These are phyloP conservation scores for Hypsizygus marmoreus DNA, from an alignment of 768 basidiomycete species.

Conservation along the genomic window DNA sequence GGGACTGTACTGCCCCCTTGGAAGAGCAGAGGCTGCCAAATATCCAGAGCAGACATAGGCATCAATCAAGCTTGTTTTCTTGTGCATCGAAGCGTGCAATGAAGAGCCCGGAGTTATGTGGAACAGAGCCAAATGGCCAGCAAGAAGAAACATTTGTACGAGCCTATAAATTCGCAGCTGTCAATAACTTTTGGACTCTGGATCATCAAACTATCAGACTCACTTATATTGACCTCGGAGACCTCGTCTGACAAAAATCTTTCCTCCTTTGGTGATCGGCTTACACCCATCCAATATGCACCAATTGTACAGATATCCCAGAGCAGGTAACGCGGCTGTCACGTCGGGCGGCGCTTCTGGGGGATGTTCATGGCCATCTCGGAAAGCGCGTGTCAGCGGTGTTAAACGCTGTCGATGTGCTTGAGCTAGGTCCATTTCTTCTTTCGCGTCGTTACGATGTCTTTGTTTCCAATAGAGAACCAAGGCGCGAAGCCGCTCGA, in stretches of 20 bases:
- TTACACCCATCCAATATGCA: conserved; percentile 82
- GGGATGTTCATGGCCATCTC: conserved; percentile 39
- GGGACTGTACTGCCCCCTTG: conserved; percentile 62
- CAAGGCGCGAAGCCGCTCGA: conserved; percentile 70
- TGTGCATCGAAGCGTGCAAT: conserved; percentile 57
- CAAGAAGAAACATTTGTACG: conserved; percentile 71
- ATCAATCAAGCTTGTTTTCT: conserved; percentile 64
- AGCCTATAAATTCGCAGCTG: conserved; percentile 40
- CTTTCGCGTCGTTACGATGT: conserved; percentile 71
- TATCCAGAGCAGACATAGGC: conserved; percentile 89
- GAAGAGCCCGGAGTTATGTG: conserved; percentile 58
- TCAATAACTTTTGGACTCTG: conserved; percentile 4
- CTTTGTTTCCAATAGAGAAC: conserved; percentile 79
- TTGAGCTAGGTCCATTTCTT: conserved; percentile 81
- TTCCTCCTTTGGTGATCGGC: conserved; percentile 72
- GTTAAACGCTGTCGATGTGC: conserved; percentile 61
- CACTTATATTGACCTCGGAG: conserved; percentile 79
- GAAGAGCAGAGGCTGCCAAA: conserved; percentile 68
- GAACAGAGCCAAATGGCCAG: conserved; percentile 76
- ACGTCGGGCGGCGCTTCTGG: conserved; percentile 57
- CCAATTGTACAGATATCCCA: conserved; percentile 81
- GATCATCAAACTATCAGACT: conserved; percentile 25
- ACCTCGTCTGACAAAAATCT: conserved; percentile 71
- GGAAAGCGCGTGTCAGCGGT: conserved; percentile 47
- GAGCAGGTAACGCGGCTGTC: conserved; percentile 54